These are phyloP conservation scores for Taphrina communis DNA, from an alignment of 1,139 yeast species.

Conservation along the genomic window DNA sequence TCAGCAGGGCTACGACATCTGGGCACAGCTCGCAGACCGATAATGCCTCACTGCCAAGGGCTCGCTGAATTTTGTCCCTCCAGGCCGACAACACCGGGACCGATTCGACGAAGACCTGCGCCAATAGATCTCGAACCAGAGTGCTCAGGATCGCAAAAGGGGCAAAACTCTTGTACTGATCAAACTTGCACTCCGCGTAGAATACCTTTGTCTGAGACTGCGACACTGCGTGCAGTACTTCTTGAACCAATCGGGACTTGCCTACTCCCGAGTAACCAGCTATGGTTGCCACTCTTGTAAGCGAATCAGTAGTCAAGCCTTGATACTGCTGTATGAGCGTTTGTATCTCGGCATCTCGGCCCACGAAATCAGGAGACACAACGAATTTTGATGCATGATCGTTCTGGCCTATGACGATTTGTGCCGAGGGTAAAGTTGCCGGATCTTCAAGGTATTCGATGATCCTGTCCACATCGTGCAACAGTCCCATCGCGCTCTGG, in stretches of 20 bases:
- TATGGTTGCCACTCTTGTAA: slow-evolving; percentile 25
- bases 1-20: slow-evolving; percentile 24
- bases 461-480: slow-evolving; percentile 34
- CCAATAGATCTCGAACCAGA: slow-evolving; percentile 22
- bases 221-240: slow-evolving; percentile 13
- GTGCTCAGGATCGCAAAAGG: slow-evolving; percentile 27
- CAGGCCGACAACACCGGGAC: slow-evolving; percentile 7
- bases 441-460: slow-evolving; percentile 19
- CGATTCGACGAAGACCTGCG: slow-evolving; percentile 31
- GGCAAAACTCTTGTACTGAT: slow-evolving; percentile 37
- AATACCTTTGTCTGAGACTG: slow-evolving; percentile 16
- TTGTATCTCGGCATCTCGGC: slow-evolving; percentile 28
- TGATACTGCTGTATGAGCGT: slow-evolving; percentile 8
- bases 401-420: slow-evolving; percentile 23
- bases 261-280: slow-evolving; percentile 40
- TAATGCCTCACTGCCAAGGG: slow-evolving; percentile 25
- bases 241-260: slow-evolving; percentile 36
- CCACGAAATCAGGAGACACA: slow-evolving; percentile 29
- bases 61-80: neutral
- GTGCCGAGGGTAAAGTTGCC: neutral
- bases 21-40: slow-evolving; percentile 33
- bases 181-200: slow-evolving; percentile 34
- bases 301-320: slow-evolving; percentile 15
- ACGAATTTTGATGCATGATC: slow-evolving; percentile 35
- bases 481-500: slow-evolving; percentile 28